A percentile compares a stretch with the other conserved stretches of the same genome.
Conservation (phyloP, 2,329 filamentous ascomycete genomes). For the Hypoxylon sp. region DNA sequence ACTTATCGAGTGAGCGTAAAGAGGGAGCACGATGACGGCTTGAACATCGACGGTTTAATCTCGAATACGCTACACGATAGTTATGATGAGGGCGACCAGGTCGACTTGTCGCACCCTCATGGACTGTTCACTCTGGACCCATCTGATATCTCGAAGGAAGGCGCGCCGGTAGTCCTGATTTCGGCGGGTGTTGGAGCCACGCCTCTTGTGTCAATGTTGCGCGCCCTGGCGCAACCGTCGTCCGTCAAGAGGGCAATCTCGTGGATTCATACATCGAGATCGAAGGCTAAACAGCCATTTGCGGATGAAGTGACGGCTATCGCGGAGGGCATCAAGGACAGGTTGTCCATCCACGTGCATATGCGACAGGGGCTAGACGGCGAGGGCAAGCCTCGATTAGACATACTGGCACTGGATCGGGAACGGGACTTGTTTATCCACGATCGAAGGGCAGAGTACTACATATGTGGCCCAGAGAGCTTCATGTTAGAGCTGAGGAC, state of each 20-base stretch:
- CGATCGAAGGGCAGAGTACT: background rate
- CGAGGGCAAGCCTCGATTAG: background rate
- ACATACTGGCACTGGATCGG: background rate
- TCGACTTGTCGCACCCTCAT: background rate
- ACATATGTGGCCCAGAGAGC: background rate
- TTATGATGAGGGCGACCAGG: background rate
- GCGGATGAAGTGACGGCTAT: background rate
- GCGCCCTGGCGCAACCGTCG: background rate
- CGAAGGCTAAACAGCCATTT: background rate
- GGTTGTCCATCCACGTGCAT: background rate
- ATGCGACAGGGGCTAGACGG: background rate
- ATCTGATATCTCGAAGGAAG: background rate
- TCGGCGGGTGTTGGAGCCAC: background rate
- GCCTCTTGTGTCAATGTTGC: background rate
- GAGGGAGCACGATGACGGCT: background rate
- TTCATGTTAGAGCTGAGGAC: background rate
- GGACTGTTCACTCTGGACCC: background rate
- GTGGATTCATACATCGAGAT: background rate
- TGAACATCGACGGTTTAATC: background rate
- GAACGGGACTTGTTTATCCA: background rate
- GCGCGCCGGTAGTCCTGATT: background rate
- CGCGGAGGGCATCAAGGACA: background rate
- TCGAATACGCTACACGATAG: background rate
- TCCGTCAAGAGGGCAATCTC: background rate
- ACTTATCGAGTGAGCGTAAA: background rate